Conservation (phyloP, 768 basidiomycete species). For the Gloeopeniophorella convolvens region DNA sequence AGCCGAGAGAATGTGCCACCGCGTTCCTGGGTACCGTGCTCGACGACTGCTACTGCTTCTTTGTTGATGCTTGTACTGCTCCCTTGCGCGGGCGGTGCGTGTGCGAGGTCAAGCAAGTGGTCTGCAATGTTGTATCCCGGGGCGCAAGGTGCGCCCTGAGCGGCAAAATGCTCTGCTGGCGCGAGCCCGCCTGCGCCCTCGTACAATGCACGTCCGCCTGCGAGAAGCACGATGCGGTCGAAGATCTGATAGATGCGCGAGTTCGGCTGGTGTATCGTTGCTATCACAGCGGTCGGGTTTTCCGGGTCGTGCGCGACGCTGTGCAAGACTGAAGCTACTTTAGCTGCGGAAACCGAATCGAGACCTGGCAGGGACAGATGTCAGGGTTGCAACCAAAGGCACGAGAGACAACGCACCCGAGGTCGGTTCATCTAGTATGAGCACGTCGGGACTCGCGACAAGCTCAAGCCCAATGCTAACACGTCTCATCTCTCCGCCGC, state of each 20-base stretch:
- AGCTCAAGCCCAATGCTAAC: constrained; percentile 54
- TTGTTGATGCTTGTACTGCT: constrained; percentile 30
- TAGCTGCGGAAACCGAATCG: constrained; percentile 26
- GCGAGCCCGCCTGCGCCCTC: constrained; percentile 52
- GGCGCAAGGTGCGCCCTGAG: constrained; percentile 42
- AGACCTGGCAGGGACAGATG: constrained; percentile 38
- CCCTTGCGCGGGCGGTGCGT: constrained; percentile 46
- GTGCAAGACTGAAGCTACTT: constrained; percentile 38
- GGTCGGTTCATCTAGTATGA: constrained; percentile 60
- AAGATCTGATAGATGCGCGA: constrained; percentile 56
- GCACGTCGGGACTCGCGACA: constrained; percentile 52
- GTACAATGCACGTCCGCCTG: constrained; percentile 44
- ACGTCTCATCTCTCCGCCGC: constrained; percentile 61
- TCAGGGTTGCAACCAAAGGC: constrained; percentile 23
- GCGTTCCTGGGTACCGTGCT: neutral
- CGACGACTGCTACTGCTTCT: neutral
- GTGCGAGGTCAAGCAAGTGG: constrained; percentile 84
- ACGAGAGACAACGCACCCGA: constrained; percentile 52
- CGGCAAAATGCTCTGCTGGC: constrained; percentile 61
- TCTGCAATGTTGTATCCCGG: constrained; percentile 91
- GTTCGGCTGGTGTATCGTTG: constrained; percentile 64
- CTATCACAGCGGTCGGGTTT: constrained; percentile 61
- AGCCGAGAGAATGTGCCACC: constrained; percentile 17
- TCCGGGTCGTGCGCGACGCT: constrained; percentile 62
- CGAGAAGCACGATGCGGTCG: constrained; percentile 50